Evolutionary conservation across 2,329 filamentous ascomycete species (phyloP).

Genomic region (Calonectria pauciramosa): DNA sequence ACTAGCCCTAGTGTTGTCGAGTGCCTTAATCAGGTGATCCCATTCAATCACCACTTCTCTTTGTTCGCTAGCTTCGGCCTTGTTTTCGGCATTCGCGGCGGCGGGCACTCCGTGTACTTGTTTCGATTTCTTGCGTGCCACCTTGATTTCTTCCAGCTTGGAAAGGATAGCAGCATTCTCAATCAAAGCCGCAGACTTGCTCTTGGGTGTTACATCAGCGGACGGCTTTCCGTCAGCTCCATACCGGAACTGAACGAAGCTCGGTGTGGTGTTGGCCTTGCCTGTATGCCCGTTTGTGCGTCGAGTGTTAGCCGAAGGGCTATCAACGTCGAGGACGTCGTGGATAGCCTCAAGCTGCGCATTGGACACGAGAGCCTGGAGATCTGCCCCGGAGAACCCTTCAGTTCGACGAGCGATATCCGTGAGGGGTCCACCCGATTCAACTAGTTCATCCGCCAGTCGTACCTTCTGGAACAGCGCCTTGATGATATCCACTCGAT

Average conservation of each 20-base stretch:
- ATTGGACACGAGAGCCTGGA: constrained; percentile 96
- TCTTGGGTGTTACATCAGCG: constrained; percentile 59
- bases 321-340: constrained; percentile 79
- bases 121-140: constrained; percentile 68
- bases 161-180: constrained; percentile 83
- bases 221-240: constrained; percentile 68
- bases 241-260: constrained; percentile 89
- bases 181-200: constrained; percentile 70
- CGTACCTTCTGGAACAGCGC: constrained; percentile 87
- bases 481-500: constrained; percentile 88
- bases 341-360: constrained; percentile 98
- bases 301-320: constrained; percentile 53
- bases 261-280: constrained; percentile 54
- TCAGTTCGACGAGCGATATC: constrained; percentile 86
- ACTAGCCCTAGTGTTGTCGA: constrained; percentile 83
- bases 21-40: constrained; percentile 84
- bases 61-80: constrained; percentile 53
- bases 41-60: constrained; percentile 86
- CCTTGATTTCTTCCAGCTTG: constrained; percentile 86
- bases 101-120: constrained; percentile 48
- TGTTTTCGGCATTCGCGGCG: constrained; percentile 40
- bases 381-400: constrained; percentile 93
- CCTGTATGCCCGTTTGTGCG: constrained; percentile 52
- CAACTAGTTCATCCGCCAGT: constrained; percentile 75
- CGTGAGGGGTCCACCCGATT: constrained; percentile 68